Conservation (phyloP, 768 basidiomycete species). For the Amanita phalloides region DNA sequence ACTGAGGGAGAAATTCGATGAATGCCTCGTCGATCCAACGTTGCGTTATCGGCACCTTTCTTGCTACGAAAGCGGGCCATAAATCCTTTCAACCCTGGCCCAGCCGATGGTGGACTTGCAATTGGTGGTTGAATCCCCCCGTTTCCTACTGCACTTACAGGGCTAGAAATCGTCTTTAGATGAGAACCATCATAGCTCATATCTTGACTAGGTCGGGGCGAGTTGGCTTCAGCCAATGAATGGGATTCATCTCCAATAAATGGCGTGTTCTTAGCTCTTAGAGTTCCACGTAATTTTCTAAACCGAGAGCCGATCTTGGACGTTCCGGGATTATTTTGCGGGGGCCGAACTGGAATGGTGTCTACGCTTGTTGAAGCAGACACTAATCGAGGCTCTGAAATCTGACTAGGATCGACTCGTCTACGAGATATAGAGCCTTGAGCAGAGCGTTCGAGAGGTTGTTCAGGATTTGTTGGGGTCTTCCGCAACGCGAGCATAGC, state of each 20-base stretch:
- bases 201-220: slow-evolving; percentile 27
- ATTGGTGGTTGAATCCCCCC: slow-evolving; percentile 43
- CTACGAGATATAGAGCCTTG: slow-evolving; percentile 36
- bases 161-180: slow-evolving; percentile 16
- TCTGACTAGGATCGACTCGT: slow-evolving; percentile 51
- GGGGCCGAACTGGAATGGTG: slow-evolving; percentile 49
- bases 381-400: slow-evolving; percentile 54
- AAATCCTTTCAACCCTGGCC: slow-evolving; percentile 69
- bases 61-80: slow-evolving; percentile 67
- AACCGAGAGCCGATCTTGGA: slow-evolving; percentile 65
- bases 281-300: slow-evolving; percentile 58
- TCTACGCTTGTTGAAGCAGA: slow-evolving; percentile 63
- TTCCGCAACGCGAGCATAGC: slow-evolving; percentile 53
- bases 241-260: neutral
- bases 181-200: slow-evolving; percentile 31
- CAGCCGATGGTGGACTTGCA: slow-evolving; percentile 56
- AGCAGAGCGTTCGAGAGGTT: neutral
- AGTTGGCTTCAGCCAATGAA: neutral
- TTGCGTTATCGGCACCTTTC: slow-evolving; percentile 20
- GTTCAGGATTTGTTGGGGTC: slow-evolving; percentile 22
- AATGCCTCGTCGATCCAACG: slow-evolving; percentile 7
- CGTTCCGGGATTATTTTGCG: slow-evolving; percentile 31
- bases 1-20: slow-evolving; percentile 12
- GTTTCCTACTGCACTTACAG: slow-evolving; percentile 39
- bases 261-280: slow-evolving; percentile 39